A percentile compares a stretch with the other conserved stretches of the same genome.
Evolutionary conservation across 2,329 filamentous ascomycete genomes (phyloP).

Genomic region (Alternaria atra): DNA sequence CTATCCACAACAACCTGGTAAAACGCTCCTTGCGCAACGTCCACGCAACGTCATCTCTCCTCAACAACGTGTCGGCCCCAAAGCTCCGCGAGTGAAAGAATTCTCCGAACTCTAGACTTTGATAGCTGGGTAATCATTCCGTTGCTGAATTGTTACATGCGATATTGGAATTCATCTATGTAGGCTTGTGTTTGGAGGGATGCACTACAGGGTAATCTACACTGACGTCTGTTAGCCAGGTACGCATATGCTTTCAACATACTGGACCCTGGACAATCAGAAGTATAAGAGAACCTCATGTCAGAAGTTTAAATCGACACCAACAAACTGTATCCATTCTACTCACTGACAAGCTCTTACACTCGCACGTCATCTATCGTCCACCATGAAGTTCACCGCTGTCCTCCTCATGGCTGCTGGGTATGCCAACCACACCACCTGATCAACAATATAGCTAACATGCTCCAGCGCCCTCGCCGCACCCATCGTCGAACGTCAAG

Average conservation of each 20-base stretch:
- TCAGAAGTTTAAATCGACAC: constrained; percentile 1
- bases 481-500: constrained; percentile 17
- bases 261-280: not conserved
- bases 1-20: not conserved
- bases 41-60: constrained; percentile 1
- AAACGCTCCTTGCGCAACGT: not conserved
- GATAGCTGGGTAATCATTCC: not conserved
- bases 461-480: constrained; percentile 20
- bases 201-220: not conserved
- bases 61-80: not conserved
- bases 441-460: constrained; percentile 3
- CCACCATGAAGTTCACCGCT: constrained; percentile 20
- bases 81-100: not conserved
- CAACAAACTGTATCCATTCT: not conserved
- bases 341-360: not conserved
- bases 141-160: not conserved
- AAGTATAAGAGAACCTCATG: constrained; percentile 4
- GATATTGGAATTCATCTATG: constrained; percentile 23
- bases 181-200: not conserved
- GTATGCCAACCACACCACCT: not conserved
- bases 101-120: constrained; percentile 5
- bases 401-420: constrained; percentile 20
- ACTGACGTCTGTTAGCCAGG: not conserved
- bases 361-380: not conserved
- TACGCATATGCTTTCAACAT: not conserved